Conservation (phyloP, 2,329 filamentous ascomycete species). For the Fusarium sp. region DNA sequence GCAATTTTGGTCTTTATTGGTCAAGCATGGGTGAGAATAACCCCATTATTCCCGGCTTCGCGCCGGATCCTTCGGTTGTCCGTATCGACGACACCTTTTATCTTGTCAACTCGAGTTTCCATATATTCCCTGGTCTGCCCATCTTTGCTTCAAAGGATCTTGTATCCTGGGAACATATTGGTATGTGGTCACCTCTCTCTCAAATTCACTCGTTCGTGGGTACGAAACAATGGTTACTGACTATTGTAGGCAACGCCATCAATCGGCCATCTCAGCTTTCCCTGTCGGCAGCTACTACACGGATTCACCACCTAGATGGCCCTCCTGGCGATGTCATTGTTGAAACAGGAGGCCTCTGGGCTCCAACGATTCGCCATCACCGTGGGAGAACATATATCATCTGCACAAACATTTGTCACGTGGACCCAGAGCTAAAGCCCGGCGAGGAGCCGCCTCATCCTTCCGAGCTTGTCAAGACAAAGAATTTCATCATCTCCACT, state of each 20-base stretch:
- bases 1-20: not conserved
- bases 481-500: slow-evolving; percentile 13
- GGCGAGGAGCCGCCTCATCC: not conserved
- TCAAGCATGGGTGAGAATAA: not conserved
- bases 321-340: not conserved
- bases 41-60: not conserved
- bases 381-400: slow-evolving; percentile 8
- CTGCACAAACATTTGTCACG: slow-evolving; percentile 10
- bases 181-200: not conserved
- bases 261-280: not conserved
- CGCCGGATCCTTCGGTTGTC: not conserved
- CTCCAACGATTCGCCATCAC: slow-evolving; percentile 16
- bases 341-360: slow-evolving; percentile 15
- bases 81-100: not conserved
- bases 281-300: not conserved
- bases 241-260: slow-evolving; percentile 8
- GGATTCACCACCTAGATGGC: not conserved
- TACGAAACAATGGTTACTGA: not conserved
- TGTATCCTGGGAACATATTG: not conserved
- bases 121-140: not conserved
- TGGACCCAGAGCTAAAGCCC: not conserved
- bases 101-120: not conserved
- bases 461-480: not conserved
- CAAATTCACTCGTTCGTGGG: too few relatives aligned
- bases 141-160: not conserved